These are phyloP conservation scores for Leptographium lundbergii DNA, from an alignment of 2,329 filamentous ascomycete species.

Conservation along the genomic window DNA sequence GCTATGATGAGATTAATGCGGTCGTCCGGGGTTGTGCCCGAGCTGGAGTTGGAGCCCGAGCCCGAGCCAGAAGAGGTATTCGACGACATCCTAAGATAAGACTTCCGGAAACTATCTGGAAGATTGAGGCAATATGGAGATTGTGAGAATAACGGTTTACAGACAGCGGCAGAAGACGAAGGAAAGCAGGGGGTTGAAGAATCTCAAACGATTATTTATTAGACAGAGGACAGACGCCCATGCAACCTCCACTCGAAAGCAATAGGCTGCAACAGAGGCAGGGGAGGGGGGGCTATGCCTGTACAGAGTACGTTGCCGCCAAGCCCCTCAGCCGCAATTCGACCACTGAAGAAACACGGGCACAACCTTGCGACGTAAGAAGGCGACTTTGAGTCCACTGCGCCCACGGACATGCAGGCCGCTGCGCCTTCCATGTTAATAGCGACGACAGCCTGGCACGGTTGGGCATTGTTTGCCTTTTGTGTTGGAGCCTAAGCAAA, in stretches of 20 bases:
- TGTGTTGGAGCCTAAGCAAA: neutral
- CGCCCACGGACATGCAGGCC: neutral
- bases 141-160: neutral
- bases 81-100: neutral
- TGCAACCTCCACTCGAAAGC: neutral
- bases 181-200: neutral
- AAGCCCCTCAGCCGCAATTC: neutral
- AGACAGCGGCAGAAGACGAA: neutral
- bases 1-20: slow-evolving; percentile 21
- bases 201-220: neutral
- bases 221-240: too few species aligned
- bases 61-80: neutral
- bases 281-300: neutral
- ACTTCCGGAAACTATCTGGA: neutral
- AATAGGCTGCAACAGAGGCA: neutral
- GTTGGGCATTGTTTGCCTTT: neutral
- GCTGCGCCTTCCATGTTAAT: neutral
- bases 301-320: neutral
- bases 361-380: too few species aligned
- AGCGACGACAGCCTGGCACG: neutral
- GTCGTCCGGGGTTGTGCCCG: slow-evolving; percentile 13
- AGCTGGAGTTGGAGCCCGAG: neutral
- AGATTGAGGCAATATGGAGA: neutral
- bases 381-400: neutral
- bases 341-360: neutral